Evolutionary conservation across 345 rosid genomes (phyloP).

Genomic region (Litchi chinensis): DNA sequence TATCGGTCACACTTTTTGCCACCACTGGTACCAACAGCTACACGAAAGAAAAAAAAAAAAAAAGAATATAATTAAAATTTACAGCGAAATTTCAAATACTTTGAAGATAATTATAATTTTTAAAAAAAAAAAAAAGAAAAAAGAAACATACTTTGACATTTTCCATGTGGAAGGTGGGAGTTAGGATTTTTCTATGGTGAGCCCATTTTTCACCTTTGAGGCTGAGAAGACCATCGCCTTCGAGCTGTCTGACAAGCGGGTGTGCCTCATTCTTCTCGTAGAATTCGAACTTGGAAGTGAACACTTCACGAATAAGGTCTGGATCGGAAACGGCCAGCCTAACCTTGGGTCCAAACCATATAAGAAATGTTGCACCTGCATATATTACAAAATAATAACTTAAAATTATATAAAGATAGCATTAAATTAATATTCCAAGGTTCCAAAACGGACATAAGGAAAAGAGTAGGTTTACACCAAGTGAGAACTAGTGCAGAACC

Average conservation of each 20-base stretch:
- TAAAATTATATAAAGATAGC: background rate
- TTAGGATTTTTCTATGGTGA: conserved; percentile 66
- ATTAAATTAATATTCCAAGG: background rate
- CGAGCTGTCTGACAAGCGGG: conserved; percentile 58
- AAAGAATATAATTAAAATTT: background rate
- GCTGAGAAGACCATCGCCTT: conserved; percentile 76
- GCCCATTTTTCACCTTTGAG: conserved; percentile 79
- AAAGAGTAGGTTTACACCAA: conserved; percentile 27
- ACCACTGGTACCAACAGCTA: conserved; percentile 63
- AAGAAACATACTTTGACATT: conserved; percentile 61
- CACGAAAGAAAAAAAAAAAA: background rate
- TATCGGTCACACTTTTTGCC: conserved; percentile 48
- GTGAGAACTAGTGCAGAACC: conserved; percentile 30
- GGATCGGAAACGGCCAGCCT: conserved; percentile 76
- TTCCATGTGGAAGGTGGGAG: conserved; percentile 80
- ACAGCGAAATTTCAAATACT: background rate
- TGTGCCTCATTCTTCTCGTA: conserved; percentile 61
- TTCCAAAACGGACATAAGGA: conserved; percentile 1
- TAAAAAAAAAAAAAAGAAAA: background rate
- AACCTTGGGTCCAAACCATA: conserved; percentile 86
- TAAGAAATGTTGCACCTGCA: conserved; percentile 73
- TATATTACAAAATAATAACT: background rate
- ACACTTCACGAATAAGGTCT: conserved; percentile 65
- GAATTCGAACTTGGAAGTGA: conserved; percentile 66
- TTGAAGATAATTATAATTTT: too few species aligned